phyloP scores from a whole-genome alignment of 2,329 filamentous ascomycete genomes.

The Aspergillus jensenii region DNA sequence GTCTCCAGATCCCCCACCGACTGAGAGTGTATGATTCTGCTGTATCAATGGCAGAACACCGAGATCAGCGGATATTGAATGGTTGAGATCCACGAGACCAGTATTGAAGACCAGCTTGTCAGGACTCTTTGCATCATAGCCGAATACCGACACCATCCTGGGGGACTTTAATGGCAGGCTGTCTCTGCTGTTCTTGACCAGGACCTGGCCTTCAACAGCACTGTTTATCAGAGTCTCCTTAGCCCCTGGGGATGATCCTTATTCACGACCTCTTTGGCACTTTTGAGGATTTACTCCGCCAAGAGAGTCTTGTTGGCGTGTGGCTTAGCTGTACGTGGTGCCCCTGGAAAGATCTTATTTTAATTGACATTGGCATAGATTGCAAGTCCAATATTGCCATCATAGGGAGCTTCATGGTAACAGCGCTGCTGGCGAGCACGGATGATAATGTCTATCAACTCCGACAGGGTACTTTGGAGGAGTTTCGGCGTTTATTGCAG shows the following conservation, averaged over 20 bases:
- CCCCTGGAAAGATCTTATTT: not conserved
- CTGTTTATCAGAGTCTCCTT: constrained; percentile 42
- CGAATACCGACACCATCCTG: constrained; percentile 52
- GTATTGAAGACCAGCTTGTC: not conserved
- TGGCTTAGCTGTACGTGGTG: not conserved
- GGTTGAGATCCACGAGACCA: not conserved
- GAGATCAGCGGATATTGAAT: not conserved
- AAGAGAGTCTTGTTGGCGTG: not conserved
- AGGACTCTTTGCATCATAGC: constrained; percentile 52
- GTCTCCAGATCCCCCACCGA: constrained; percentile 12
- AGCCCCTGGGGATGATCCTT: not conserved
- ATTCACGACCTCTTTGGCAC: not conserved
- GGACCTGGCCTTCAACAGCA: constrained; percentile 60
- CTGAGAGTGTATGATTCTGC: not conserved
- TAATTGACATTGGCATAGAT: not conserved
- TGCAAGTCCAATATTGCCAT: not conserved
- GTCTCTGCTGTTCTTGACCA: constrained; percentile 52
- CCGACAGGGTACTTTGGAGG: not conserved
- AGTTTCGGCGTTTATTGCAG: not conserved
- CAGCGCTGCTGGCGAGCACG: not conserved
- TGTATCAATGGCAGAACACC: not conserved
- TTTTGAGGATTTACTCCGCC: not conserved
- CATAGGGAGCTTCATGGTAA: not conserved
- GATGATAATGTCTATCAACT: not conserved
- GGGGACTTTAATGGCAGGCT: constrained; percentile 47